Conservation (phyloP, 2,329 filamentous ascomycete species). For the Epichloe sp. region DNA sequence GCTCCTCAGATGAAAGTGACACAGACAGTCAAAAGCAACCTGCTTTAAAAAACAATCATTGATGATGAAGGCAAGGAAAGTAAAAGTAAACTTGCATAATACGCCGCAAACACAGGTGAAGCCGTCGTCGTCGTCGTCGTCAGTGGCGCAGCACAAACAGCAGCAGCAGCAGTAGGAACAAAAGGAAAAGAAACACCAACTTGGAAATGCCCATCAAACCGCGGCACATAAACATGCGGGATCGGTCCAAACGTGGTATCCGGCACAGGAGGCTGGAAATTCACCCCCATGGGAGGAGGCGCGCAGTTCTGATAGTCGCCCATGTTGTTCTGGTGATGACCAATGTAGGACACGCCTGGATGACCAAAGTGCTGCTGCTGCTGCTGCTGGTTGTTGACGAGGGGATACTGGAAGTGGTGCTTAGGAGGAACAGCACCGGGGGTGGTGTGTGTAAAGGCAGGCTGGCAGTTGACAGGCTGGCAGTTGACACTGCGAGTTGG, state of each 20-base stretch:
- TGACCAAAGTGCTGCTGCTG: constrained; percentile 3
- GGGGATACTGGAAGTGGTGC: constrained; percentile 3
- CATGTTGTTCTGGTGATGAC: constrained; percentile 15
- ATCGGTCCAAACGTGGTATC: constrained; percentile 44
- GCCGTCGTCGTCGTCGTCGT: constrained; percentile 16
- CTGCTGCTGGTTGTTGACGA: constrained; percentile 7
- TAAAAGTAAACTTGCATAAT: constrained; percentile 26
- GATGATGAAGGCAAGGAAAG: background rate
- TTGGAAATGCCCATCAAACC: constrained; percentile 29
- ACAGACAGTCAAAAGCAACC: background rate
- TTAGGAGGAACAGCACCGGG: background rate
- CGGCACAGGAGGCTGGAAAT: constrained; percentile 46
- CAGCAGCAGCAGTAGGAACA: constrained; percentile 14
- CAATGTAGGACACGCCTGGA: background rate
- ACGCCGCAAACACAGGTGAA: constrained; percentile 19
- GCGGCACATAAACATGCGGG: constrained; percentile 42
- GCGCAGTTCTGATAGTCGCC: constrained; percentile 29
- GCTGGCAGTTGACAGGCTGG: constrained; percentile 7
- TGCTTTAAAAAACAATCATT: constrained; percentile 9
- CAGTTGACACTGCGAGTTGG: constrained; percentile 17
- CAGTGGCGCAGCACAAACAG: constrained; percentile 9
- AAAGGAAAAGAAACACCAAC: constrained; percentile 16
- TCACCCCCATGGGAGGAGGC: constrained; percentile 30
- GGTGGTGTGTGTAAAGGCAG: background rate
- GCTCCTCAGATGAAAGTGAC: background rate